Percentiles rank a stretch among this genome's conserved stretches.
phyloP scores from a whole-genome alignment of 345 rosid species.

The Camelina sativa region DNA sequence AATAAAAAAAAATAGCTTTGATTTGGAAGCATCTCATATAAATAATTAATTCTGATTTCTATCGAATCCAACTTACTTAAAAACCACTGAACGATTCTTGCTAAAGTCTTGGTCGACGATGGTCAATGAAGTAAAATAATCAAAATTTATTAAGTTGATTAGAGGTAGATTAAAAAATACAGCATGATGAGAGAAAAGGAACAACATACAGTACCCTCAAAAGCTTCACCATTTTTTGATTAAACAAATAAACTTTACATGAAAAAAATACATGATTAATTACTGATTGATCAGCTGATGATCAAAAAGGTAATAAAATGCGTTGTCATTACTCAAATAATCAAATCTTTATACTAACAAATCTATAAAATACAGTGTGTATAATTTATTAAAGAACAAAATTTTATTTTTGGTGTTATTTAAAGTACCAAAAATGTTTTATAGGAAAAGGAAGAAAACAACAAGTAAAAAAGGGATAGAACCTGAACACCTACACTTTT shows the following conservation, averaged over 20 bases:
- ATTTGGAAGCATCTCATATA: not conserved
- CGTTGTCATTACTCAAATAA: constrained; percentile 12
- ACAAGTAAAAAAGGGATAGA: too few relatives aligned
- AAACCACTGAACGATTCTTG: not conserved
- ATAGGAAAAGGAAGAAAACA: too few relatives aligned
- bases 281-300: constrained; percentile 43
- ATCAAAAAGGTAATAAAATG: constrained; percentile 26
- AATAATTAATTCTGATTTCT: not conserved
- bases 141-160: constrained; percentile 7
- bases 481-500: too few relatives aligned
- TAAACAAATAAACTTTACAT: constrained; percentile 16
- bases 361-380: too few relatives aligned
- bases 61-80: not conserved
- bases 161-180: not conserved
- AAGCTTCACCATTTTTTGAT: constrained; percentile 36
- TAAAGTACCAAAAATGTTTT: too few relatives aligned
- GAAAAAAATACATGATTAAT: constrained; percentile 39
- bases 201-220: constrained; percentile 18
- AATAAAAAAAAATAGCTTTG: not conserved
- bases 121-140: not conserved
- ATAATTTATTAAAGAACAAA: too few relatives aligned
- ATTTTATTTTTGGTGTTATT: too few relatives aligned
- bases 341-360: not conserved
- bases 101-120: constrained; percentile 9
- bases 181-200: constrained; percentile 13